phyloP scores from a whole-genome alignment of 164 flowering plant species.

The Paratinospora sagittata region DNA sequence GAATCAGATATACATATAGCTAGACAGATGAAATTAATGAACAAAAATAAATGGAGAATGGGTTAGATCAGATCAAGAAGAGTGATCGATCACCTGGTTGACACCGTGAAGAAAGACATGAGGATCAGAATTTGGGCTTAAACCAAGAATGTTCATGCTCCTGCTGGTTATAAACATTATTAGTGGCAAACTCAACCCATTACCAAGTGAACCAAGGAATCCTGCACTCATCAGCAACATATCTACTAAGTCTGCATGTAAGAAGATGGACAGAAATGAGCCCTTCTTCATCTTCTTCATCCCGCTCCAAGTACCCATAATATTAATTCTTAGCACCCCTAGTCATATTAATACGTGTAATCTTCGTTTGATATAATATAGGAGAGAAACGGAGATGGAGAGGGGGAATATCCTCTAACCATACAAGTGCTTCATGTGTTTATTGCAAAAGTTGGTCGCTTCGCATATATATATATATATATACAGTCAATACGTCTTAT shows the following conservation, averaged over 20 bases:
- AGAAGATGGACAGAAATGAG: not conserved
- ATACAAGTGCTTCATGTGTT: too few relatives aligned
- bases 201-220: conserved; percentile 19
- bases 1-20: not conserved
- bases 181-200: conserved; percentile 15
- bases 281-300: not conserved
- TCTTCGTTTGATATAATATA: too few relatives aligned
- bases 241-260: conserved; percentile 17
- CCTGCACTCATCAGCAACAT: conserved; percentile 12
- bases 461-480: too few relatives aligned
- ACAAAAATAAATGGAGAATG: too few relatives aligned
- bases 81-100: conserved; percentile 8
- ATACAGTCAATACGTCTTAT: too few relatives aligned
- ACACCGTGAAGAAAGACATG: conserved; percentile 7
- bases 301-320: not conserved
- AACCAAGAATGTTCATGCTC: conserved; percentile 21
- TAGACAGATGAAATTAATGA: too few relatives aligned
- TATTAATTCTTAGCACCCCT: too few relatives aligned
- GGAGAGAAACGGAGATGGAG: too few relatives aligned
- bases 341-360: too few relatives aligned
- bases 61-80: too few relatives aligned
- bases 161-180: conserved; percentile 14
- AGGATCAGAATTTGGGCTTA: conserved; percentile 7
- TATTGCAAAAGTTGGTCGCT: too few relatives aligned
- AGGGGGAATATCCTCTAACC: too few relatives aligned